Base-by-base conservation (phyloP, 768 basidiomycete genomes). In the Ramaria sp. region DNA sequence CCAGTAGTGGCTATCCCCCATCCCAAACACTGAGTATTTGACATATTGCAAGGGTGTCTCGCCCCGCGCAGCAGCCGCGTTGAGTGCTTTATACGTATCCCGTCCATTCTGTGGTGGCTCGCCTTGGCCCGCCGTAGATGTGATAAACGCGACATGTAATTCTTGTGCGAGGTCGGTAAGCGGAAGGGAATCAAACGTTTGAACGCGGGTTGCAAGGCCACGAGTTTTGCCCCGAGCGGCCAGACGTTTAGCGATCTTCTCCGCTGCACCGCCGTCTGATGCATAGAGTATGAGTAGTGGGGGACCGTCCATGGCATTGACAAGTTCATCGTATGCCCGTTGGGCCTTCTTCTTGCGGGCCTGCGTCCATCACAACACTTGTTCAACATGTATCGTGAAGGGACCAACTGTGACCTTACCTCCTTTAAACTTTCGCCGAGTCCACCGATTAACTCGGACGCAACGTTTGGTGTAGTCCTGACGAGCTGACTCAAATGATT, bases 1-100 rank as follows among this genome's bases (percentile, higher is more conserved):
- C 96, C 96, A 99, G 72, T 99, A 99, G 70, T 96, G 94, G 66
- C 88, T 94, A 68, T 99, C 96, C 57, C 96, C 96, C 82, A 99
- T 86, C 47, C 75, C 95, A 61, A 98, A 96, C 42, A 98, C 92
- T 51, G 84, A 70, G 67, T 79, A 88, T 63, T 79, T 83, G 56
- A 92, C 71, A 58, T 82, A 83, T 50, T 71, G 58, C 41, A 92
- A 72, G 5, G 76, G 71, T 52, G 70, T 73, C 50, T 85, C 83
- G 18, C 79, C 79, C n/a, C 73, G 72, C 9, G 73, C 69, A 8
- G 59, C 66, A 6, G 81, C 78, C 7, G 82, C 83, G 60, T 87
- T 86, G 61, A 96, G 62, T 3, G 87, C 76, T 71, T 95, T 97
- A 76, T 85, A 85, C 64, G 94, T 81, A 42, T 81, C 82, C 42